Conservation (phyloP, 73 alveolate genomes). For the Tetrahymena thermophila region DNA sequence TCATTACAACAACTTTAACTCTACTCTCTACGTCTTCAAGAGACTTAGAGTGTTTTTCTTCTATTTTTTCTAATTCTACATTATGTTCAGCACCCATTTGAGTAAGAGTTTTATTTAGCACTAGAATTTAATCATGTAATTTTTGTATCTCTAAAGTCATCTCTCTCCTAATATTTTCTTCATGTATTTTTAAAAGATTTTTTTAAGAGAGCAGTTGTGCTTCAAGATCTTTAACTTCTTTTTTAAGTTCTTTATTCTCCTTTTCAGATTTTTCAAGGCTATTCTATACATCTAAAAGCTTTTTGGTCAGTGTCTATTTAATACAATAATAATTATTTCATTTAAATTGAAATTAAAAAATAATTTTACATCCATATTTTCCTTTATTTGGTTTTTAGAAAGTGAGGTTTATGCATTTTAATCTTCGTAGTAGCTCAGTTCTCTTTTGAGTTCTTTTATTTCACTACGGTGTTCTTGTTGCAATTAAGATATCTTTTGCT, state of each 20-base stretch:
- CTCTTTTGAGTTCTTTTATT: conserved; percentile 10
- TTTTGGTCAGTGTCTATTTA: background rate
- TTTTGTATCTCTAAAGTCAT: background rate
- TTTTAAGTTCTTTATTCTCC: conserved; percentile 9
- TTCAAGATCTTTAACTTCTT: conserved; percentile 31
- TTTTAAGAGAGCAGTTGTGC: background rate
- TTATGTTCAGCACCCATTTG: background rate
- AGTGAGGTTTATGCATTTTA: conserved; percentile 28
- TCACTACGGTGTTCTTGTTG: background rate
- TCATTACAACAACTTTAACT: conserved; percentile 72
- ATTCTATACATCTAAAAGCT: background rate
- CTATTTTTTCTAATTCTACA: conserved; percentile 7
- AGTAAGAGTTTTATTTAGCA: background rate
- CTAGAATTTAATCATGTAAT: background rate
- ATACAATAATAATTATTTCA: background rate
- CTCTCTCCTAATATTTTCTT: background rate
- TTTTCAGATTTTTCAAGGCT: conserved; percentile 11
- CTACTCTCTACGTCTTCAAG: conserved; percentile 81
- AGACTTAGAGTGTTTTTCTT: conserved; percentile 68
- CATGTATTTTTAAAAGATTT: background rate
- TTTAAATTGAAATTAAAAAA: background rate
- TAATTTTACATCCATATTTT: background rate
- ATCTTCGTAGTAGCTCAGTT: background rate
- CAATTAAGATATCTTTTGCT: background rate
- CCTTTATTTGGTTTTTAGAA: conserved; percentile 17